A percentile compares a stretch with the other conserved stretches of the same genome.
Conservation (phyloP, 768 basidiomycete species). For the Psilocybe cyanescens region DNA sequence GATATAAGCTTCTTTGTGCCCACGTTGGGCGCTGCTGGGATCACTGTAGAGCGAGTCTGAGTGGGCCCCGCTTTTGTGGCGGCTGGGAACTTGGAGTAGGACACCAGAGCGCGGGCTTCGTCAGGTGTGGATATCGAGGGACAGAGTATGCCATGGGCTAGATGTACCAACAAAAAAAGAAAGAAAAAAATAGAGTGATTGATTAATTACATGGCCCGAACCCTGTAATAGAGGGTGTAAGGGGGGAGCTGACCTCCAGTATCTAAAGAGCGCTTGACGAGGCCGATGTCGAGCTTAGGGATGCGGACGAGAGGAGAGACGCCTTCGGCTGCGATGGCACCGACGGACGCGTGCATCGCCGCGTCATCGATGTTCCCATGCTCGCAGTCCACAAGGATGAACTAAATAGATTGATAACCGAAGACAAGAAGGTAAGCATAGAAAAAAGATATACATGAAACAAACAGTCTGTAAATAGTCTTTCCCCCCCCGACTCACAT, state of each 20-base stretch:
- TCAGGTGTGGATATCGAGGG: constrained; percentile 19
- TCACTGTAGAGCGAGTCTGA: too few relatives aligned
- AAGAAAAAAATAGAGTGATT: not conserved
- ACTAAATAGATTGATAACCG: constrained; percentile 7
- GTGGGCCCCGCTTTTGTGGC: constrained; percentile 1
- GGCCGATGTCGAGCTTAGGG: constrained; percentile 16
- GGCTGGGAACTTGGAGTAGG: constrained; percentile 20
- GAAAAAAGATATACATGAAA: not conserved
- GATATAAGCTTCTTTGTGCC: constrained; percentile 7
- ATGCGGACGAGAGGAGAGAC: constrained; percentile 22
- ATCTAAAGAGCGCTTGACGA: constrained; percentile 22
- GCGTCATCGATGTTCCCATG: constrained; percentile 26
- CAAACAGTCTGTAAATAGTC: not conserved
- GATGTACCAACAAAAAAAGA: not conserved
- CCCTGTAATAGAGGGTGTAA: too few relatives aligned
- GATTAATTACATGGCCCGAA: too few relatives aligned
- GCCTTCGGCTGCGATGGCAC: constrained; percentile 22
- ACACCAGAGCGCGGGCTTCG: constrained; percentile 19
- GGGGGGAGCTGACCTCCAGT: constrained; percentile 12
- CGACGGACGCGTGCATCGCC: constrained; percentile 24
- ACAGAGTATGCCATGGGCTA: constrained; percentile 22
- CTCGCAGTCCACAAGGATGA: constrained; percentile 23
- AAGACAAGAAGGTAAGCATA: not conserved
- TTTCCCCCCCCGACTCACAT: constrained; percentile 9
- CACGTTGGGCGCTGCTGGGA: not conserved